A percentile compares a stretch with the other conserved stretches of the same genome.
phyloP scores from a whole-genome alignment of 345 rosid species.

The Garcia nutans region DNA sequence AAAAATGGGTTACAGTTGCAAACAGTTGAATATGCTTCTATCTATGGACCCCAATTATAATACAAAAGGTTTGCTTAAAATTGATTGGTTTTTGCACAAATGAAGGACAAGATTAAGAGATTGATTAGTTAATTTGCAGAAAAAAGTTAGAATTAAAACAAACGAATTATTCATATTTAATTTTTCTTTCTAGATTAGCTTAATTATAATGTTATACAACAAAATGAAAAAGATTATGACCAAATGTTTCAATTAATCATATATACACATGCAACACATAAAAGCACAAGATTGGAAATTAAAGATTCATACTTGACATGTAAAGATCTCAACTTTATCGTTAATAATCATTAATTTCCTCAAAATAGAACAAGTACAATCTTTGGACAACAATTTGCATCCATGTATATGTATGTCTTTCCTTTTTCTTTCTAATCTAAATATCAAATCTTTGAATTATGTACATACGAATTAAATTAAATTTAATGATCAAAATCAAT shows the following conservation, averaged over 20 bases:
- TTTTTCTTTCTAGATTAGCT: no score
- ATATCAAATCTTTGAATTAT: background rate
- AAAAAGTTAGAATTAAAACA: no score
- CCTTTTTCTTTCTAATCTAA: background rate
- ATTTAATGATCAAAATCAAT: background rate
- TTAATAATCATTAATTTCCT: background rate
- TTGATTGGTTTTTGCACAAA: background rate
- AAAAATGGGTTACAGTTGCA: conserved; percentile 1
- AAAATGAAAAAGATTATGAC: no score
- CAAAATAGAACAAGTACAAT: background rate
- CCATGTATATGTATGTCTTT: background rate
- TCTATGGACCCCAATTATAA: background rate
- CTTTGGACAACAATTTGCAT: background rate
- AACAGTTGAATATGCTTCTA: background rate
- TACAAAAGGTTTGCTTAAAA: background rate
- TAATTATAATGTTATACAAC: no score
- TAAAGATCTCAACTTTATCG: background rate
- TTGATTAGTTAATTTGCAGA: no score
- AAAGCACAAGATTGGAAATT: no score
- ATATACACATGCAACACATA: no score
- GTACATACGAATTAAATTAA: background rate
- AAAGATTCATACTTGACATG: no score
- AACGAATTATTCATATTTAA: no score
- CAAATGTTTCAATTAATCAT: no score
- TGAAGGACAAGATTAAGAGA: no score